A percentile compares a stretch with the other conserved stretches of the same genome.
phyloP scores from a whole-genome alignment of 2,329 filamentous ascomycete species.

The Diplodia seriata region DNA sequence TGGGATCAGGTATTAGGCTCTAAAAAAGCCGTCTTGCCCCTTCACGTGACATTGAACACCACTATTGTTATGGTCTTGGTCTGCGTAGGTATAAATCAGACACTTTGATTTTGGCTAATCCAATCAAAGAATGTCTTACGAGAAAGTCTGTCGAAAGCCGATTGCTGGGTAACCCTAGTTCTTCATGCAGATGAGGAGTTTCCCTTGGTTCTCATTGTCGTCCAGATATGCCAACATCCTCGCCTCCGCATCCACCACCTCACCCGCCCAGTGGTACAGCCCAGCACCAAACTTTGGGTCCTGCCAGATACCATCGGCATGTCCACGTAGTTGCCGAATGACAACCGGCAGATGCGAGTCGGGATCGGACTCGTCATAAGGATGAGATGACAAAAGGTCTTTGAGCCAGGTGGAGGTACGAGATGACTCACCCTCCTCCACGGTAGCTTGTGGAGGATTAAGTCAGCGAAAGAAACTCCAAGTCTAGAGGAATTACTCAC shows the following conservation, averaged over 20 bases:
- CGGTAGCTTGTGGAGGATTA: background rate
- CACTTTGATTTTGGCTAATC: background rate
- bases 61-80: background rate
- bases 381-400: conserved; percentile 17
- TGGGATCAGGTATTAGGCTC: background rate
- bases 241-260: conserved; percentile 15
- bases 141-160: background rate
- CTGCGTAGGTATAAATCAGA: background rate
- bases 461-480: background rate
- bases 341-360: background rate
- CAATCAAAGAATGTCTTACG: background rate
- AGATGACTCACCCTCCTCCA: background rate
- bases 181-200: conserved; percentile 25
- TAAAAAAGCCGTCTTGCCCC: background rate
- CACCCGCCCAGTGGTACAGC: conserved; percentile 13
- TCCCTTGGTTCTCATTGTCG: conserved; percentile 18
- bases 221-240: conserved; percentile 28
- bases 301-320: conserved; percentile 8
- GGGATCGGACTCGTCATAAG: background rate
- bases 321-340: conserved; percentile 16
- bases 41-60: background rate
- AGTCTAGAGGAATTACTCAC: background rate
- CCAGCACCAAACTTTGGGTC: background rate
- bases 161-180: background rate
- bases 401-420: conserved; percentile 17